Conservation (phyloP, 108 stramenopile genomes). For the Thalassiosira profunda region DNA sequence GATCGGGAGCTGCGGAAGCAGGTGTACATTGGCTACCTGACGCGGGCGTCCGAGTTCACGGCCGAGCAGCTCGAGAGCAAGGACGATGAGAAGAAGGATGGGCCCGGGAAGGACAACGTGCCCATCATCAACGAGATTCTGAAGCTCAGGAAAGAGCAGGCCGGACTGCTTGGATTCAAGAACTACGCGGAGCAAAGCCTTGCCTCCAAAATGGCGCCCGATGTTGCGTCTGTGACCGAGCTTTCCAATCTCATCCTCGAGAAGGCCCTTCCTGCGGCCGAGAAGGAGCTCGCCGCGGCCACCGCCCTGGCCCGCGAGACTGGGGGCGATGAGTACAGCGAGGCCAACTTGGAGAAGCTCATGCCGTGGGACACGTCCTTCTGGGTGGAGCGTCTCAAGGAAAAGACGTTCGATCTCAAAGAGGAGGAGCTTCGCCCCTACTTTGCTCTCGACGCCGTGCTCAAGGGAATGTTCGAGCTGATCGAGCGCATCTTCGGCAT, state of each 20-base stretch:
- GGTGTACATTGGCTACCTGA: slow-evolving; percentile 92
- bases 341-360: slow-evolving; percentile 72
- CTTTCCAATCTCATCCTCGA: slow-evolving; percentile 91
- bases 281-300: slow-evolving; percentile 91
- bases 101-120: slow-evolving; percentile 83
- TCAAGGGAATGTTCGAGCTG: slow-evolving; percentile 95
- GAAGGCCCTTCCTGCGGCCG: slow-evolving; percentile 94
- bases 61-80: slow-evolving; percentile 15
- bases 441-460: slow-evolving; percentile 94
- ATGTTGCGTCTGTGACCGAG: slow-evolving; percentile 81
- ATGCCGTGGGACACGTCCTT: slow-evolving; percentile 93
- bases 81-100: slow-evolving; percentile 46
- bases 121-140: slow-evolving; percentile 94
- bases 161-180: slow-evolving; percentile 88
- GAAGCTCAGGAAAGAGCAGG: slow-evolving; percentile 80
- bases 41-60: slow-evolving; percentile 79
- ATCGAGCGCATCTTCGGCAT: slow-evolving; percentile 93
- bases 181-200: slow-evolving; percentile 90
- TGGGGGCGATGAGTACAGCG: slow-evolving; percentile 86
- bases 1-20: slow-evolving; percentile 90
- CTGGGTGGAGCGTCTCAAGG: slow-evolving; percentile 97
- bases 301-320: slow-evolving; percentile 73
- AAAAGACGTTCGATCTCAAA: slow-evolving; percentile 92
- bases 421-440: slow-evolving; percentile 98
- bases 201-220: slow-evolving; percentile 96